Percentiles rank a stretch among this genome's conserved stretches.
These are phyloP conservation scores for Neofusicoccum ribis DNA, from an alignment of 2,329 filamentous ascomycete genomes.

Conservation along the genomic window DNA sequence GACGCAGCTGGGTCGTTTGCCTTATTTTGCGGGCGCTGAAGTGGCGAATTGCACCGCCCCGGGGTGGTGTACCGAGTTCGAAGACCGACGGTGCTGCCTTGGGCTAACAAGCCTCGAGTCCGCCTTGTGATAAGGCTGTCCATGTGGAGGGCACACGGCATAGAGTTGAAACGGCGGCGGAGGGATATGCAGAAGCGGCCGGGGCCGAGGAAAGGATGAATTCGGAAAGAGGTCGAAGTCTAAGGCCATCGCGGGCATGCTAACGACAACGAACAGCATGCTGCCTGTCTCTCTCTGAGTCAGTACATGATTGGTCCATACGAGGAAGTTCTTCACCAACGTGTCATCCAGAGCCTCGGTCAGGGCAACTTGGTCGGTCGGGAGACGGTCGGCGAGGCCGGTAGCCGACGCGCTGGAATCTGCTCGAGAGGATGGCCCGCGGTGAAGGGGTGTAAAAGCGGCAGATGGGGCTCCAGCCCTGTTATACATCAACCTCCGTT, in stretches of 20 bases:
- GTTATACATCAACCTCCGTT: not conserved
- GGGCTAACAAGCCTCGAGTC: not conserved
- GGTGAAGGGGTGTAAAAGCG: not conserved
- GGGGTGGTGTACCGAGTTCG: not conserved
- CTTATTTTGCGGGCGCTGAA: not conserved
- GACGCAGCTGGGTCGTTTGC: not conserved
- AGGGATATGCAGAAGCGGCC: not conserved
- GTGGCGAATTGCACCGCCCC: conserved; percentile 5
- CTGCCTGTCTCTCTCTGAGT: not conserved
- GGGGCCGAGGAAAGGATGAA: not conserved
- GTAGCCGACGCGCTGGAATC: not conserved
- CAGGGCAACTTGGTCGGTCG: not conserved
- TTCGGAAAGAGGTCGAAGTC: not conserved
- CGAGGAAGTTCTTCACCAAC: not conserved
- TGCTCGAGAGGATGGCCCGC: not conserved
- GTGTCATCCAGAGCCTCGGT: not conserved
- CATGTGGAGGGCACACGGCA: not conserved
- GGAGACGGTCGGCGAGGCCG: not conserved
- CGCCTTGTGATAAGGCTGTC: not conserved
- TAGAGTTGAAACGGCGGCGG: not conserved
- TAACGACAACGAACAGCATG: not conserved
- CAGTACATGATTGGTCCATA: not conserved
- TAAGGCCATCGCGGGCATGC: not conserved
- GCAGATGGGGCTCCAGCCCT: not conserved
- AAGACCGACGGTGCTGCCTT: not conserved